Evolutionary conservation across 352 stramenopile genomes (phyloP), one percentile per base, ranked within the genome.

Genomic region (Phytophthora megakarya): DNA sequence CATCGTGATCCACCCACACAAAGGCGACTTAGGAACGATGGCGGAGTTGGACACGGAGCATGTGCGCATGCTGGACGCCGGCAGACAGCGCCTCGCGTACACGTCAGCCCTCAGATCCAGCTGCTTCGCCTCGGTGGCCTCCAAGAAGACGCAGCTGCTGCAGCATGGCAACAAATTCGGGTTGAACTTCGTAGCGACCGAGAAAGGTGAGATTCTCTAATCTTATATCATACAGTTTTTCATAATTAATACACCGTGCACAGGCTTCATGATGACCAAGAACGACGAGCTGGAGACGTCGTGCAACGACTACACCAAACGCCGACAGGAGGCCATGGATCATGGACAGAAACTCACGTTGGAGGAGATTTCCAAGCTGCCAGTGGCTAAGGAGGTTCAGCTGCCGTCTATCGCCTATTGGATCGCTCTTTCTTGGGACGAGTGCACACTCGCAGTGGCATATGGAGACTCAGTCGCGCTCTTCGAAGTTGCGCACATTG

Each of bases 1-100:
- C 38, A 25, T 58, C 46, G 45, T 68, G 51, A 66, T 65, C 53
- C 61, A 64, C 52, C 38, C 44, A 64, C 40, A 43, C 44, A 51
- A 51, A 65, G 32, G 12, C 26, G 21, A 30, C 48, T 13, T 22
- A 12, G 15, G 28, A 68, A 60, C 49, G 28, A 73, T 70, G 68
- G 61, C 65, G 63, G 76, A 85, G 76, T 56, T 75, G 50, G 84
- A 88, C 67, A 81, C 78, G 21, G 84, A 93, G 58, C 81, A 93
- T 54, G 84, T 93, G 49, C 84, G 84, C 72, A 81, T 93, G 75
- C 56, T 93, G 48, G 80, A 90, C 51, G 79, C 78, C 18, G 84
- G 84, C 19, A 77, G 80, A 39, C 66, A 89, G 49, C 70, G 67
- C 52, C 47, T 81, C 7, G 60, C 56, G n/a, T 83, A 80, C 65